Conservation (phyloP, 306 rosid species). For the Prunus fruticosa region DNA sequence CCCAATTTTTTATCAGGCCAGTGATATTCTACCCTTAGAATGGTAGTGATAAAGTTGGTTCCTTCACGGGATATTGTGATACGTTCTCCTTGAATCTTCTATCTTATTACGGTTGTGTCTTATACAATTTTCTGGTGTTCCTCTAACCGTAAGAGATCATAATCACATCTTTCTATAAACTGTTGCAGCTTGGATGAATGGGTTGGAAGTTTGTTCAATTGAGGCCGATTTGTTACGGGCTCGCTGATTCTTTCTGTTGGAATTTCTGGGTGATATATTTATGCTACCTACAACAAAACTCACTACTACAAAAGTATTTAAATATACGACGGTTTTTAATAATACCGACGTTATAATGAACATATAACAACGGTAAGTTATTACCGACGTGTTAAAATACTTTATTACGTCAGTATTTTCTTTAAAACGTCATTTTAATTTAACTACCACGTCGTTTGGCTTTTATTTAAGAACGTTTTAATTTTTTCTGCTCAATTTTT, state of each 20-base stretch:
- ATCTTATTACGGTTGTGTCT: not conserved
- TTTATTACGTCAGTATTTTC: too few relatives aligned
- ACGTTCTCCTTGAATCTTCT: not conserved
- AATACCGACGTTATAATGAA: too few relatives aligned
- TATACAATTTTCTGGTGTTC: not conserved
- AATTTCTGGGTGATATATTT: slow-evolving; percentile 73
- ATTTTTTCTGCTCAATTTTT: too few relatives aligned
- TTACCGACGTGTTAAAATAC: too few relatives aligned
- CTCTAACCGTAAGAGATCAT: not conserved
- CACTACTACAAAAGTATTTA: too few relatives aligned
- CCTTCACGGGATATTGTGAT: not conserved
- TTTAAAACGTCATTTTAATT: too few relatives aligned
- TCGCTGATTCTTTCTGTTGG: slow-evolving; percentile 67
- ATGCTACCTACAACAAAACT: slow-evolving; percentile 49
- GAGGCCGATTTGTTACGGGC: slow-evolving; percentile 67
- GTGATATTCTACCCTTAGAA: too few relatives aligned
- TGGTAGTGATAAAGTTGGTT: too few relatives aligned
- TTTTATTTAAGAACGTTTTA: too few relatives aligned
- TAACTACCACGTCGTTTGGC: too few relatives aligned
- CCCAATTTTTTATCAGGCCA: not conserved
- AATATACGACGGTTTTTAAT: too few relatives aligned
- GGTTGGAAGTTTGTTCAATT: slow-evolving; percentile 70
- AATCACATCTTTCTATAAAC: not conserved
- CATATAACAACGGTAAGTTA: too few relatives aligned
- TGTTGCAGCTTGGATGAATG: slow-evolving; percentile 81